Percentiles rank a stretch among this genome's conserved stretches.
These are phyloP conservation scores for Hyaloscypha bicolor DNA, from an alignment of 495 filamentous ascomycete species.

Conservation along the genomic window DNA sequence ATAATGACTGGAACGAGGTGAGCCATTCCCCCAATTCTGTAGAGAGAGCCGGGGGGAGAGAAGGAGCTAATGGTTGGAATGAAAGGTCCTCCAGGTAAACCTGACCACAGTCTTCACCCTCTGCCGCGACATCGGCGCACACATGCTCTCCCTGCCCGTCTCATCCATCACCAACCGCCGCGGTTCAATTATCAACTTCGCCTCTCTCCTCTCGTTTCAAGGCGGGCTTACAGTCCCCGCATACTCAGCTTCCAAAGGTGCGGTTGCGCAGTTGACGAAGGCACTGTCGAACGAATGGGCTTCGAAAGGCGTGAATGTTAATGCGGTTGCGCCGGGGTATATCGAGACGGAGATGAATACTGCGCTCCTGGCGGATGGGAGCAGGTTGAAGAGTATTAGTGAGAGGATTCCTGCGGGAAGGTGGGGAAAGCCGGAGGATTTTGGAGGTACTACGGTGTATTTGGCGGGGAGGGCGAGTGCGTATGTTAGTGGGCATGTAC, in stretches of 20 bases:
- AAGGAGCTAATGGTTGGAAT: not conserved
- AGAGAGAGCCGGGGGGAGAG: not conserved
- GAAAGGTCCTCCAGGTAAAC: slow-evolving; percentile 77
- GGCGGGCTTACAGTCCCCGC: slow-evolving; percentile 90
- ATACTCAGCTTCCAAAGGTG: slow-evolving; percentile 88
- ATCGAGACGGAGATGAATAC: slow-evolving; percentile 92
- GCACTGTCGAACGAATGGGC: slow-evolving; percentile 88
- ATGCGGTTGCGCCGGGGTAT: slow-evolving; percentile 79
- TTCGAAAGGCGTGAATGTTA: slow-evolving; percentile 73
- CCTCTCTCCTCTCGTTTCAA: slow-evolving; percentile 83
- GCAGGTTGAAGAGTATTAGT: slow-evolving; percentile 71
- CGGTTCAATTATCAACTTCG: slow-evolving; percentile 86
- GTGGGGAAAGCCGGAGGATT: slow-evolving; percentile 88
- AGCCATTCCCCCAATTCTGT: slow-evolving; percentile 9
- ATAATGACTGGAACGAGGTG: slow-evolving; percentile 78
- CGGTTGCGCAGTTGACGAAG: slow-evolving; percentile 85
- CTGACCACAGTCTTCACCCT: slow-evolving; percentile 81
- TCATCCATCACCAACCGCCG: slow-evolving; percentile 56
- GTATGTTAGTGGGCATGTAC: slow-evolving; percentile 80
- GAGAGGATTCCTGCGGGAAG: slow-evolving; percentile 82
- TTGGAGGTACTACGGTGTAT: slow-evolving; percentile 82
- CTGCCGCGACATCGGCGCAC: slow-evolving; percentile 81
- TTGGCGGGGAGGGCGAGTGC: slow-evolving; percentile 73
- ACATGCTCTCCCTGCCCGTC: slow-evolving; percentile 67
- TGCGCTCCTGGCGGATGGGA: slow-evolving; percentile 73